Base-by-base conservation (phyloP, 1,284 basidiomycete genomes). In the Ustilago hordei region DNA sequence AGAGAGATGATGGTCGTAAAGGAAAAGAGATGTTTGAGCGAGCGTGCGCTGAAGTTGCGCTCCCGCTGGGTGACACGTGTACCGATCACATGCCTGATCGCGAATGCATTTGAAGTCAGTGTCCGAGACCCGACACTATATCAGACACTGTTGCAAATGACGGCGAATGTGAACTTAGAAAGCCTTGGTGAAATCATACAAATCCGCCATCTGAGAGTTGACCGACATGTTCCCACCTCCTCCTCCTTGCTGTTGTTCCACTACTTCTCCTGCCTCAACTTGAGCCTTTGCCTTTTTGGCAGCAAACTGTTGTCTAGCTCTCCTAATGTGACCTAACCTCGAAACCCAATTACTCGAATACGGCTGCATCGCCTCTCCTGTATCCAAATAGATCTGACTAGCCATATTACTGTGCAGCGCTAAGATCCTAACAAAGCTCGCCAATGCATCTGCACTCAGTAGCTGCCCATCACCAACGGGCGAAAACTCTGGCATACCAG, bases 401-500 rank as follows among this genome's bases (percentile, higher is more conserved):
- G 85, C 81, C 15, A 85, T 69, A 56, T 84, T 83, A 56, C 76
- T 75, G 53, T 84, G 79, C 67, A 86, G 70, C 15, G 82, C 82
- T 17, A 86, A 55, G 53, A 80, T 80, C 19, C 84, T 61, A 5
- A 86, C 84, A 64, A 86, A 85, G 59, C 45, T 69, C 0, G 84
- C 70, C 43, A 86, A 59, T 5, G 80, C 71, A 17, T 74, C 77
- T 12, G 81, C 81, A 13, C 78, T 81, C 15, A 86, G 61, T 35
- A 86, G 69, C 62, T 84, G 78, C 3, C 84, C 84, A 48, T 84
- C 81, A 32, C 84, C 83, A 1, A 85, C 77, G 17, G 84, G 83
- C 9, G 79, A 80, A 36, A 86, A 86, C 50, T 81, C 80, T 0
- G 84, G 84, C 61, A 86, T 70, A 8, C 80, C 83, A 2, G 77